A percentile compares a stretch with the other conserved stretches of the same genome.
phyloP scores from a whole-genome alignment of 192 early-diverging fungal genomes.

The Spizellomyces punctatus region DNA sequence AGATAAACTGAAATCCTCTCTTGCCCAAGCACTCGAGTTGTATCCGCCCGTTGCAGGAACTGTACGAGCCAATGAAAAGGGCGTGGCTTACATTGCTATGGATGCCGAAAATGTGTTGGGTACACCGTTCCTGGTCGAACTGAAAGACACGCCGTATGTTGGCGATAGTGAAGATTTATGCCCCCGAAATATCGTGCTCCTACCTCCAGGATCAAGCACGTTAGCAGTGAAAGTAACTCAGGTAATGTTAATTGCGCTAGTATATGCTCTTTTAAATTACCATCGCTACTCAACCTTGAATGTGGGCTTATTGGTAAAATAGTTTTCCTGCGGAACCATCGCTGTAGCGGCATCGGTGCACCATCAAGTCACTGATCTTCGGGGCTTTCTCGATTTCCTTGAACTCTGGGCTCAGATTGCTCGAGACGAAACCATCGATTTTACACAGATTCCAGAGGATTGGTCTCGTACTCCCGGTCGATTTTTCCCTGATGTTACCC shows the following conservation, averaged over 20 bases:
- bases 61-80: neutral
- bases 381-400: neutral
- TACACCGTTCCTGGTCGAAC: conserved; percentile 1
- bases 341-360: neutral
- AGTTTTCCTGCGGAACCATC: conserved; percentile 3
- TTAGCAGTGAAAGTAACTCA: too few relatives aligned
- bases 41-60: neutral
- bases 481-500: neutral
- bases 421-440: neutral
- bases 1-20: neutral
- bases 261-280: too few relatives aligned
- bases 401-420: neutral
- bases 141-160: neutral
- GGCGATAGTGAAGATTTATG: too few relatives aligned
- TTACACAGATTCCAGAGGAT: neutral
- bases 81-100: neutral
- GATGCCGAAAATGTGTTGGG: neutral
- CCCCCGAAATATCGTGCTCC: too few relatives aligned
- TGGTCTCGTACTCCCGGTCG: neutral
- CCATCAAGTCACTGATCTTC: conserved; percentile 1
- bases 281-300: too few relatives aligned
- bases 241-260: too few relatives aligned
- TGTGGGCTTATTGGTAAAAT: neutral
- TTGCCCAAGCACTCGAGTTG: neutral
- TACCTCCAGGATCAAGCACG: too few relatives aligned